Base-by-base conservation (phyloP, 2,329 filamentous ascomycete species). In the Sporothrix brasiliensis region DNA sequence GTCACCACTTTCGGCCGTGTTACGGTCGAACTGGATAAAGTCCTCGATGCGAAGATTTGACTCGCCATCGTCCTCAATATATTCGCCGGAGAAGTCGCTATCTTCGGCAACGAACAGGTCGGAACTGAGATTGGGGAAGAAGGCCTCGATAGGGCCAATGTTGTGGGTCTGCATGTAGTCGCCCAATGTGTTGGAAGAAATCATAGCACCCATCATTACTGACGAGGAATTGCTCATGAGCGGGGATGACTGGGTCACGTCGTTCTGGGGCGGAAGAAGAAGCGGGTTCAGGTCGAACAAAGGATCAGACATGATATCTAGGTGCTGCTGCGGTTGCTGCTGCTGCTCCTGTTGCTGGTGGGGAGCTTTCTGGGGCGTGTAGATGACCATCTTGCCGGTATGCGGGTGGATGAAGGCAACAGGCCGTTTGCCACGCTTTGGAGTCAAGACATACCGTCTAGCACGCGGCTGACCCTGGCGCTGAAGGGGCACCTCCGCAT, bases 141-240 rank as follows among this genome's bases (percentile, higher is more conserved):
- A 93, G 9, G 91, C 90, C 79, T 93, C 91, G 0, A 89, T 85
- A 2, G 91, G 90, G 0, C 91, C 91, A 76, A 92, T 84, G n/a
- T 88, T 84, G 76, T 91, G 88, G 5, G 87, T 87, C 73, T 86
- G 85, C 79, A 88, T 81, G 71, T 85, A 85, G 75, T 87, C 85
- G 54, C 84, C 85, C 74, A 86, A 86, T 0, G 84, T 83, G 72
- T 84, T 84, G 69, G 82, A 83, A 1, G 85, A 85, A 69, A 89
- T 85, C 80, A 93, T 89, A 75, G 89, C 90, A 65, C 89, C 90
- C 81, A 94, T 88, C 91, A 94, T 93, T 74, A 94, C 85, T 71
- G 92, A 91, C 70, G 89, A 88, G 21, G 88, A 87, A 71, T 91
- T 89, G 77, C 84, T 88, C 72, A 91, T 80, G 76, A 91, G 87